Evolutionary conservation across 495 filamentous ascomycete species (phyloP), one percentile per base, ranked within the genome.

Genomic region (Penicillium canariense): DNA sequence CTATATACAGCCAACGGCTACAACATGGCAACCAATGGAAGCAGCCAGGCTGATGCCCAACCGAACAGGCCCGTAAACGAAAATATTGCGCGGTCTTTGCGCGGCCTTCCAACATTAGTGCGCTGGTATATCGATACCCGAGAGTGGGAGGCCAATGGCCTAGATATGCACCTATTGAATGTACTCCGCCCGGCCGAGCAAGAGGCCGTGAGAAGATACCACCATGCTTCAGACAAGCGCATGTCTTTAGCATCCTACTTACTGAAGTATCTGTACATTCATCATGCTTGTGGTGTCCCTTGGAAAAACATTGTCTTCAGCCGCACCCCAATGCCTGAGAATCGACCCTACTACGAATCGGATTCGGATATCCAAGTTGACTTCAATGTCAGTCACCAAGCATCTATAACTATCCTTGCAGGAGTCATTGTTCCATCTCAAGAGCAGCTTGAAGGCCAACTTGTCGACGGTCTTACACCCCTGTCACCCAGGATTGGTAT

Each of bases 381-480:
- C 50, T 96, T 96, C 80, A 96, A 96, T 66, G 87, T 96, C 50
- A 88, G 83, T 48, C 91, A 96, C 65, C 91, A 96, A 67, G 87
- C 86, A 12, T 89, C 88, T 0, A 69, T 96, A 10, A 90, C 93
- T 9, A 79, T 81, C 5, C 62, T 89, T 4, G 78, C 82, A 4
- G 85, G 83, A 31, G 71, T 70, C 0, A 52, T 61, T 22, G 59
- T 38, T 63, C 65, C 60, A 67, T 73, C 30, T 20, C 4, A 39
- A 2, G 23, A 47, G 9, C 52, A 50, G 25, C 45, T 43, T 8
- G n/a, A 27, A 27, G 11, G 31, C 0, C 10, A 59, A 63, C 25
- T 61, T 14, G n/a, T 25, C 32, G 35, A 15, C 11, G 42, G 25
- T 3, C 4, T n/a, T 11, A 25, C 59, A 7, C 45, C 23, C 14